Evolutionary conservation across 2,329 filamentous ascomycete species (phyloP), one percentile per base, ranked within the genome.

Genomic region (Ophiostoma sp.): DNA sequence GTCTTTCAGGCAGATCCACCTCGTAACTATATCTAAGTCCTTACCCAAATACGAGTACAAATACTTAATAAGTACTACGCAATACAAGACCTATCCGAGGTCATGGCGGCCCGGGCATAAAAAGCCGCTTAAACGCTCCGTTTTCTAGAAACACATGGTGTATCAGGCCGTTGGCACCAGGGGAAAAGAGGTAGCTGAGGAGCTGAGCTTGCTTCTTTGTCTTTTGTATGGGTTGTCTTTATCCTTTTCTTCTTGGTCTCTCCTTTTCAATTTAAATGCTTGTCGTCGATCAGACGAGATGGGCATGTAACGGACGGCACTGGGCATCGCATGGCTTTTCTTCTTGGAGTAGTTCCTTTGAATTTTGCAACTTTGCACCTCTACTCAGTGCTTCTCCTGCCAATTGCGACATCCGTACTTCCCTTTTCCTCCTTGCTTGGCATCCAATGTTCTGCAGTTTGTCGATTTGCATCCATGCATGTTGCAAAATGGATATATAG

Each of bases 231-330:
- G 27, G 27, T 27, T 27, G 40, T n/a, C 52, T 65, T 11, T 44
- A n/a, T 42, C 8, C 38, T 7, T 9, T 42, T 18, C 18, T 62
- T 38, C 40, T 16, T 41, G 0, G 4, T 38, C 8, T 18, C 36
- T 49, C 40, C 42, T 9, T 42, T 55, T 64, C 38, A 27, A 60
- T 65, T 69, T 66, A 60, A 58, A 67, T 66, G 67, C 67, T 65
- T 69, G 67, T 27, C 44, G 70, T 66, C 70, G 70, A 71, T 71
- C 70, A 70, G 67, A 67, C 64, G 62, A 65, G 41, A 65, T 47
- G 14, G 60, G 49, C 7, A 64, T 38, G 49, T 63, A 42, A 41
- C 14, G 14, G 16, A 27, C 60, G 16, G 60, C 40, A 41, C 38
- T 62, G 38, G 36, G 36, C 3, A 12, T 27, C 27, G 27, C 27